Percentiles rank a stretch among this genome's conserved stretches.
Evolutionary conservation across 2,329 filamentous ascomycete genomes (phyloP).

Genomic region (Neurospora sp.): DNA sequence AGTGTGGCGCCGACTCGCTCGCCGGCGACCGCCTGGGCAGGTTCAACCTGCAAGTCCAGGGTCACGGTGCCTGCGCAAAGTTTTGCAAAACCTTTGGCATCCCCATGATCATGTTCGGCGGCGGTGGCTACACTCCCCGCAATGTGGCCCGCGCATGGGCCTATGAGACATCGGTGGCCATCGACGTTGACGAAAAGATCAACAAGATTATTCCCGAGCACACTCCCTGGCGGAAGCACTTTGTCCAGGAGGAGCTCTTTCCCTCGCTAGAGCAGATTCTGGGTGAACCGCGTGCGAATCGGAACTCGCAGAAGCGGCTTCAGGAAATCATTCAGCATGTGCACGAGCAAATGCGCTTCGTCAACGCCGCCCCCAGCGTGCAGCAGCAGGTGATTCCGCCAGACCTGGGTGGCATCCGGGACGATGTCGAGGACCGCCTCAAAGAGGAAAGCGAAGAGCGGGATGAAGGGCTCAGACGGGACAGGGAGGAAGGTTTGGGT

Average conservation of each 20-base stretch:
- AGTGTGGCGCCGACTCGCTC: constrained; percentile 91
- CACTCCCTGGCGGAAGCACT: constrained; percentile 79
- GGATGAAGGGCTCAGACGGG: constrained; percentile 41
- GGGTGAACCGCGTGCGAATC: constrained; percentile 61
- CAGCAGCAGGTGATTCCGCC: constrained; percentile 74
- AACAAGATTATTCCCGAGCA: constrained; percentile 64
- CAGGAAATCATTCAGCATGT: constrained; percentile 68
- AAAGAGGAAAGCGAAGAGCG: constrained; percentile 54
- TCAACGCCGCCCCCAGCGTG: constrained; percentile 76
- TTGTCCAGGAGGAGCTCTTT: constrained; percentile 79
- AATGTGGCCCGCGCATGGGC: constrained; percentile 97
- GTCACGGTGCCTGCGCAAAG: constrained; percentile 82
- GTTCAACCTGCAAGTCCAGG: constrained; percentile 94
- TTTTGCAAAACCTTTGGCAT: constrained; percentile 75
- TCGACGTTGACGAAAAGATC: constrained; percentile 62
- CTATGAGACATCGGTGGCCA: constrained; percentile 87
- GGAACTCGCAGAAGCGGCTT: constrained; percentile 68
- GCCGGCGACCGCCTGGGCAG: constrained; percentile 87
- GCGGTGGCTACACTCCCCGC: constrained; percentile 89
- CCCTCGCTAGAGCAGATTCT: constrained; percentile 69
- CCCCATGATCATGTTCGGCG: constrained; percentile 83
- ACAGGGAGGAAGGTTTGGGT: constrained; percentile 48
- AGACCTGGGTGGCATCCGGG: constrained; percentile 57
- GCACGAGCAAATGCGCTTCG: constrained; percentile 76
- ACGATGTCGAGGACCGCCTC: constrained; percentile 58